phyloP scores from a whole-genome alignment of 108 stramenopile genomes.

The Cyclotella baltica region DNA sequence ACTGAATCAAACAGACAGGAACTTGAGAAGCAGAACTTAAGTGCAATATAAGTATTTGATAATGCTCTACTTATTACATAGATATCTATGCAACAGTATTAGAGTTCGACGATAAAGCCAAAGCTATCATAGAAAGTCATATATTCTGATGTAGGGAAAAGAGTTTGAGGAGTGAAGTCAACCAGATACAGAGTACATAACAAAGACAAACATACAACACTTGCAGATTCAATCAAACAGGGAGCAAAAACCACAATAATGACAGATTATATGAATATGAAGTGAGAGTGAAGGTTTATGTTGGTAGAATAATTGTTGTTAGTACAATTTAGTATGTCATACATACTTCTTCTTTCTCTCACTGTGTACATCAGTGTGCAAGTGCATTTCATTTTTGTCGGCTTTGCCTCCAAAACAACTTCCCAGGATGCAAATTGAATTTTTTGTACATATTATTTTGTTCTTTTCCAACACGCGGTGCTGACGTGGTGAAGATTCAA shows the following conservation, averaged over 20 bases:
- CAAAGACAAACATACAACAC: background rate
- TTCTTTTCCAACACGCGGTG: too few species aligned
- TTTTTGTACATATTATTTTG: too few species aligned
- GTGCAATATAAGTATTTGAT: background rate
- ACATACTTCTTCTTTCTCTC: too few species aligned
- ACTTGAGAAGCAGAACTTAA: background rate
- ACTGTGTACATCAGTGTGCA: too few species aligned
- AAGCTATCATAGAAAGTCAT: background rate
- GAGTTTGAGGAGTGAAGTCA: background rate
- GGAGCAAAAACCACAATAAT: background rate
- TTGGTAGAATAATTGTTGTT: too few species aligned
- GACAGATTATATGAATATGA: background rate
- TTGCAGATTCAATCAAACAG: background rate
- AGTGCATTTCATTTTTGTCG: too few species aligned
- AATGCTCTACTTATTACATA: background rate
- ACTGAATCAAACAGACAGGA: background rate
- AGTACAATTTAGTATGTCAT: too few species aligned
- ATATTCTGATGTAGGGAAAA: constrained; percentile 2
- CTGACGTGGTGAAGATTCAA: too few species aligned
- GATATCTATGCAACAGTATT: background rate
- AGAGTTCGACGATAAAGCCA: background rate
- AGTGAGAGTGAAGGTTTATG: too few species aligned
- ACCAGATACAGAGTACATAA: background rate
- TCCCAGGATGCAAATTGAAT: too few species aligned
- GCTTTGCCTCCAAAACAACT: too few species aligned